Conservation (phyloP, 768 basidiomycete species). For the Trametes cingulata region DNA sequence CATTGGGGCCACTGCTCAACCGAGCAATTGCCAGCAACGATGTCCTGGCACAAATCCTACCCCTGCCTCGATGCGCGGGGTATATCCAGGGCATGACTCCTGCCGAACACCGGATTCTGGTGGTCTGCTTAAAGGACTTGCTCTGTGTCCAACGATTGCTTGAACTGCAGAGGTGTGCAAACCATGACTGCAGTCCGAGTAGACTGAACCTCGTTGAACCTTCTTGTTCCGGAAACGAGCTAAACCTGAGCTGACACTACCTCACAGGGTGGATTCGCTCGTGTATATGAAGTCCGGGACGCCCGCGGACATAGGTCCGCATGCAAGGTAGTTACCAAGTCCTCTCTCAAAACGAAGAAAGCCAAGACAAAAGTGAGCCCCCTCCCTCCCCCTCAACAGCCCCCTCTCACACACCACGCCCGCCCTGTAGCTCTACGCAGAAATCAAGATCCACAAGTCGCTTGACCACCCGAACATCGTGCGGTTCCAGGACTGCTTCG, state of each 20-base stretch:
- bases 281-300: conserved; percentile 94
- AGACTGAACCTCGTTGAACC: too few species aligned
- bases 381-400: neutral
- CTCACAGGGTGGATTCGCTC: conserved; percentile 84
- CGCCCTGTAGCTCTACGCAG: conserved; percentile 84
- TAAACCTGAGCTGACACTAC: neutral
- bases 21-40: too few species aligned
- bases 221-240: too few species aligned
- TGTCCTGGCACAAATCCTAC: too few species aligned
- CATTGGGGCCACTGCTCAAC: too few species aligned
- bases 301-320: conserved; percentile 63
- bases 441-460: conserved; percentile 96
- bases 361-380: conserved; percentile 90
- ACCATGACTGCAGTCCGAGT: too few species aligned
- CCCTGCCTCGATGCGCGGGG: too few species aligned
- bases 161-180: too few species aligned
- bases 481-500: conserved; percentile 89
- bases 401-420: neutral
- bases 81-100: too few species aligned
- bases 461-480: conserved; percentile 94
- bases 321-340: conserved; percentile 94
- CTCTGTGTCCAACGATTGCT: too few species aligned
- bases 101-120: too few species aligned
- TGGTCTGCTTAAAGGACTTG: too few species aligned
- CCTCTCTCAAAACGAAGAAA: conserved; percentile 90